Base-by-base conservation (phyloP, 2,329 filamentous ascomycete species). In the Bipolaris bicolor region DNA sequence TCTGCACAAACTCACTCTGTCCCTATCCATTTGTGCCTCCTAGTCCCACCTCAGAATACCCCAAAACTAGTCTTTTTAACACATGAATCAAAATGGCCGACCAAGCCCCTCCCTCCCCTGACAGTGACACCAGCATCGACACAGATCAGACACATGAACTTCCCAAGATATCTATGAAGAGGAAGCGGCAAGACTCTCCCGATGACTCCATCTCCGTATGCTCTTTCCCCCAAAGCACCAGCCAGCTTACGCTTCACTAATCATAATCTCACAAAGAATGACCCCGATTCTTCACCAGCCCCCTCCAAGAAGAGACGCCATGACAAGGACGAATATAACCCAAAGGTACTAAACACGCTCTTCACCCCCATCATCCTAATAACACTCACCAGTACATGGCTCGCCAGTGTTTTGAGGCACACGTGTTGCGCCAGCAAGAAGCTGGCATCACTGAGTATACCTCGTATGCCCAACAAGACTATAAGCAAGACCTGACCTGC, bases 371-470 rank as follows among this genome's bases (percentile, higher is more conserved):
- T 20, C 15, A 4, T 33, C 26, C 2, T 24, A 16, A 22, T 47
- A 44, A 58, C 10, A 1, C 6, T 5, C 7, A 33, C n/a, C 18
- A 55, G 52, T 52, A 57, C 18, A 59, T 57, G 57, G 57, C 52
- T 20, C 31, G 44, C 1, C 41, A 47, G 49, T 59, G 57, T 18
- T 52, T 52, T 24, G 34, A 31, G 15, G 52, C 48, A 37, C 36
- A 59, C 15, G 31, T 36, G 16, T 41, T 22, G 22, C 52, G 57
- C 26, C 22, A 43, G 18, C 48, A 26, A 11, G 26, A 24, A 20
- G 31, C 48, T 4, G 49, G 39, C 10, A 31, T 43, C 5, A 3
- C 34, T 7, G 18, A 20, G 4, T 47, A 49, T 33, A 16, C 52
- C 10, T 13, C 18, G 15, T 44, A 57, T 34, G 9, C 40, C 18